phyloP scores from a whole-genome alignment of 2,329 filamentous ascomycete species.

The Diaporthe australafricana region DNA sequence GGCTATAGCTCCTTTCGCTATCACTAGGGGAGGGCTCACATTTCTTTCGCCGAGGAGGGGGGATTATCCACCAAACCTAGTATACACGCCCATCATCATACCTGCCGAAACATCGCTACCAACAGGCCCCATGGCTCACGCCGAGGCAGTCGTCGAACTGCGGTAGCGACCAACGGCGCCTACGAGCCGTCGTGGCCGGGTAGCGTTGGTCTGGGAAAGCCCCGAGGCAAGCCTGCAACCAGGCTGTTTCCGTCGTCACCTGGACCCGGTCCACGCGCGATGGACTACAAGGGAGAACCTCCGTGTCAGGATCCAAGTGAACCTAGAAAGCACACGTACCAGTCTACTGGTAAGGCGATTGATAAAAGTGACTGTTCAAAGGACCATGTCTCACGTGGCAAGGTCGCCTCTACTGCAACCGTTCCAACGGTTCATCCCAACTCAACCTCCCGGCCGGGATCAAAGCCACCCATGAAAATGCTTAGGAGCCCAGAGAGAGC shows the following conservation, averaged over 20 bases:
- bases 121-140: not conserved
- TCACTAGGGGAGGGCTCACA: not conserved
- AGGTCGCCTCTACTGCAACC: not conserved
- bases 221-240: not conserved
- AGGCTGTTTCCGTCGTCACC: not conserved
- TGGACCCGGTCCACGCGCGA: not conserved
- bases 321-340: not conserved
- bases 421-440: not conserved
- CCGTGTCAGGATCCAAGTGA: not conserved
- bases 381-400: not conserved
- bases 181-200: not conserved
- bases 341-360: not conserved
- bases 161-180: conserved; percentile 1
- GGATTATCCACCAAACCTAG: not conserved
- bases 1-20: not conserved
- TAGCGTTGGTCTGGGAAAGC: not conserved
- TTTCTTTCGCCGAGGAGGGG: not conserved
- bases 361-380: not conserved
- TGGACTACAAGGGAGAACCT: not conserved
- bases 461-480: not conserved
- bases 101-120: conserved; percentile 2
- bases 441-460: not conserved
- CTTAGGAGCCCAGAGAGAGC: not conserved
- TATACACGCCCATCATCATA: not conserved
- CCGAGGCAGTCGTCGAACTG: not conserved